phyloP scores from a whole-genome alignment of 805 yeast species.

The Debaryomyces tyrocola region DNA sequence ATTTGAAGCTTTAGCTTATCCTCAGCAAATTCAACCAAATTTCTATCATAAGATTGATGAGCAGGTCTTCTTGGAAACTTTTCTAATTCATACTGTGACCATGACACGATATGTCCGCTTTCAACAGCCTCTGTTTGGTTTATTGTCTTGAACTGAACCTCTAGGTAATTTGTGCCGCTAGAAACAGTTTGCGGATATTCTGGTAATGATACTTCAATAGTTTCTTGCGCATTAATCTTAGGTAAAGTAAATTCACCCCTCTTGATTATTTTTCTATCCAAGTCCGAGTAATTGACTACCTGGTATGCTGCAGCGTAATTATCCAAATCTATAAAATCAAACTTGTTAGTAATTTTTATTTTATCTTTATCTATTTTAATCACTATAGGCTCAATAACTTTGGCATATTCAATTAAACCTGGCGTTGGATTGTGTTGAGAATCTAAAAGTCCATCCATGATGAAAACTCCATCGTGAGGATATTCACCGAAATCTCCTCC shows the following conservation, averaged over 20 bases:
- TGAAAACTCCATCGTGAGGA: constrained; percentile 35
- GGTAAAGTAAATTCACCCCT: constrained; percentile 6
- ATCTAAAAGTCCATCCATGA: constrained; percentile 33
- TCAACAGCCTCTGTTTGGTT: constrained; percentile 5
- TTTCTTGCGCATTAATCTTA: constrained; percentile 3
- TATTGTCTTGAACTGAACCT: constrained; percentile 10
- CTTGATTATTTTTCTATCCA: constrained; percentile 5
- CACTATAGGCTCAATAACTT: constrained; percentile 32
- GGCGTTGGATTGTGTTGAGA: constrained; percentile 35
- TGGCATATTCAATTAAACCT: constrained; percentile 29
- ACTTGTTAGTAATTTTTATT: constrained; percentile 14
- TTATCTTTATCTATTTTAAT: constrained; percentile 4
- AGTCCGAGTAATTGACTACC: constrained; percentile 5
- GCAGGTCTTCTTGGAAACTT: not conserved
- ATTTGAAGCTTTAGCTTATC: not conserved
- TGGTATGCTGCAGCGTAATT: constrained; percentile 5
- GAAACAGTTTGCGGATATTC: not conserved
- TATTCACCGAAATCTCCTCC: constrained; percentile 39
- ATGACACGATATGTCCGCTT: constrained; percentile 20
- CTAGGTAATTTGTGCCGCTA: constrained; percentile 1
- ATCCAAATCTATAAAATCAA: constrained; percentile 18
- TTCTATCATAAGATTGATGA: not conserved
- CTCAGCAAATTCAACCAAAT: not conserved
- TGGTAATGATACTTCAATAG: constrained; percentile 4
- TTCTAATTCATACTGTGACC: constrained; percentile 18